phyloP scores from a whole-genome alignment of 345 rosid species.

The Rhodomyrtus tomentosa region DNA sequence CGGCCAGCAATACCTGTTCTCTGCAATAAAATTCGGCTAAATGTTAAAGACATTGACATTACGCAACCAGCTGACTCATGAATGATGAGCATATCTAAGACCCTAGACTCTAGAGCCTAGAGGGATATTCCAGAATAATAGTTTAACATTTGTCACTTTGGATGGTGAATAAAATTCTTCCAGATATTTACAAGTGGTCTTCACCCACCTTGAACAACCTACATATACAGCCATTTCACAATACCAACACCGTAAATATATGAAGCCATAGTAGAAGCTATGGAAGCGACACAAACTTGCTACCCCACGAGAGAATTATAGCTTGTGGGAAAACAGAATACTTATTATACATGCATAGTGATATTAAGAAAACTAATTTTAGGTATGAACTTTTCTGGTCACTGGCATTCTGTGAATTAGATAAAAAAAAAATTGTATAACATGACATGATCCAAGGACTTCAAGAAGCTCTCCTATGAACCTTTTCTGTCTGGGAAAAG shows the following conservation, averaged over 20 bases:
- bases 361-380: background rate
- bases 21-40: constrained; percentile 17
- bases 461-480: background rate
- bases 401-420: background rate
- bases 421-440: background rate
- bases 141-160: background rate
- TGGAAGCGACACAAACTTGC: background rate
- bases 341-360: background rate
- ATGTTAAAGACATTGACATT: background rate
- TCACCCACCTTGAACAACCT: background rate
- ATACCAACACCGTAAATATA: background rate
- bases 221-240: background rate
- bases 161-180: background rate
- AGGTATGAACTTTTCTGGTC: background rate
- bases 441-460: background rate
- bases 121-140: background rate
- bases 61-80: background rate
- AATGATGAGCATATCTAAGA: background rate
- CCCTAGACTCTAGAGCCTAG: too few relatives aligned
- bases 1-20: constrained; percentile 17
- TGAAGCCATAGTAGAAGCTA: background rate
- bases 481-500: background rate
- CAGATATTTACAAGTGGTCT: background rate
- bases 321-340: background rate
- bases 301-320: background rate